Conservation (phyloP, 1,284 basidiomycete genomes). For the Porogramme epimiltina region DNA sequence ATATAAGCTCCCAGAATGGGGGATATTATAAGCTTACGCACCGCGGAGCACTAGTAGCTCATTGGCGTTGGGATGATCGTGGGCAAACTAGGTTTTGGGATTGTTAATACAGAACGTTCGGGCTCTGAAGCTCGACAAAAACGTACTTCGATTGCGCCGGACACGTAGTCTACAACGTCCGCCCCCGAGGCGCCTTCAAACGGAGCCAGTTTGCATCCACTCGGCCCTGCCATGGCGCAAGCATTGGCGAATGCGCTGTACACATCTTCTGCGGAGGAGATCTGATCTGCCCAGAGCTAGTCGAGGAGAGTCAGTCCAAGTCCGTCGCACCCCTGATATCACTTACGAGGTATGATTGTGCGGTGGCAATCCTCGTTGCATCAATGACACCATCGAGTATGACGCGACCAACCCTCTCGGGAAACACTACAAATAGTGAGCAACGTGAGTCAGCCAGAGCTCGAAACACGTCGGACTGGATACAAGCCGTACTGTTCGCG, state of each 20-base stretch:
- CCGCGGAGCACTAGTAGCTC: slow-evolving; percentile 7
- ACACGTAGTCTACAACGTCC: slow-evolving; percentile 12
- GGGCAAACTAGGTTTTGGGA: slow-evolving; percentile 6
- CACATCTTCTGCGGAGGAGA: slow-evolving; percentile 8
- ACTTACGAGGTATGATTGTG: slow-evolving; percentile 10
- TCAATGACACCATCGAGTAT: slow-evolving; percentile 20
- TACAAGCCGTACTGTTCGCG: slow-evolving; percentile 15
- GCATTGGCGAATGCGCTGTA: slow-evolving; percentile 16
- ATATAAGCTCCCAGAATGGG: too few species aligned
- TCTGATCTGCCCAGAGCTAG: slow-evolving; percentile 13
- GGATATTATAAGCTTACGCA: not conserved
- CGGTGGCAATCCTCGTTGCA: slow-evolving; percentile 7
- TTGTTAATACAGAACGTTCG: too few species aligned
- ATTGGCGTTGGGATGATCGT: slow-evolving; percentile 6
- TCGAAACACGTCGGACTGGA: not conserved
- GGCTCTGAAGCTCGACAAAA: not conserved
- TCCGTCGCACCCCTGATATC: too few species aligned
- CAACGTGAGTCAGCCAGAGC: not conserved
- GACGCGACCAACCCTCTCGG: slow-evolving; percentile 18
- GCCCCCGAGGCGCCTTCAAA: slow-evolving; percentile 6
- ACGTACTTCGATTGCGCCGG: slow-evolving; percentile 3
- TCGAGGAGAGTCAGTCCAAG: too few species aligned
- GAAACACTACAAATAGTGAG: slow-evolving; percentile 10
- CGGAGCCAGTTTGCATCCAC: slow-evolving; percentile 9
- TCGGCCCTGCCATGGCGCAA: slow-evolving; percentile 13